Conservation (phyloP, 441 rosid genomes). For the Gossypium davidsonii region DNA sequence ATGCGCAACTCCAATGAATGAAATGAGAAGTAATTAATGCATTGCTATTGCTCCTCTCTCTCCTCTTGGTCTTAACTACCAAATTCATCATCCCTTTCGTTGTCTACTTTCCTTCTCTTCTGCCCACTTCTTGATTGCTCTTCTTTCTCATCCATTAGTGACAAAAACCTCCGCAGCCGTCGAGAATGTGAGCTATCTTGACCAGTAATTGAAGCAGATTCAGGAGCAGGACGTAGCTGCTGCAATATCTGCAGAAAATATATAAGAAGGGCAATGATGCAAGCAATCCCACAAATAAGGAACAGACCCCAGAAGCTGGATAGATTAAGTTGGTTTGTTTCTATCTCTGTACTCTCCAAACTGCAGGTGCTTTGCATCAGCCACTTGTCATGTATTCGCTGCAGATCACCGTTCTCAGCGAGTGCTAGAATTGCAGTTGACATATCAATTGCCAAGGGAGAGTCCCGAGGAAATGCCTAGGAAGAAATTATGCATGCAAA, state of each 20-base stretch:
- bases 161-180: conserved; percentile 47
- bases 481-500: neutral
- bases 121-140: conserved; percentile 32
- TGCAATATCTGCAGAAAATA: conserved; percentile 48
- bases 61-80: conserved; percentile 22
- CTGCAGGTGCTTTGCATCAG: conserved; percentile 54
- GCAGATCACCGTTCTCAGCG: conserved; percentile 84
- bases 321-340: conserved; percentile 62
- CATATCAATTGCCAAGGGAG: conserved; percentile 70
- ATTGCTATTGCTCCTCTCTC: conserved; percentile 17
- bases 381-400: conserved; percentile 92
- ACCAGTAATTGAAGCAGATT: conserved; percentile 23
- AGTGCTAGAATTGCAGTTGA: conserved; percentile 75
- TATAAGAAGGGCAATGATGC: conserved; percentile 55
- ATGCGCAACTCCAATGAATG: neutral
- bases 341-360: conserved; percentile 52
- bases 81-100: conserved; percentile 28
- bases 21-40: conserved; percentile 3
- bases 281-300: conserved; percentile 68
- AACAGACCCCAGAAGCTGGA: conserved; percentile 85
- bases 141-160: conserved; percentile 71
- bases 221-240: conserved; percentile 25
- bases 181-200: conserved; percentile 27
- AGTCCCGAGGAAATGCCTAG: conserved; percentile 86
- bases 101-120: conserved; percentile 49